Conservation (phyloP, 192 early-diverging fungal species). For the Linnemannia schmuckeri region DNA sequence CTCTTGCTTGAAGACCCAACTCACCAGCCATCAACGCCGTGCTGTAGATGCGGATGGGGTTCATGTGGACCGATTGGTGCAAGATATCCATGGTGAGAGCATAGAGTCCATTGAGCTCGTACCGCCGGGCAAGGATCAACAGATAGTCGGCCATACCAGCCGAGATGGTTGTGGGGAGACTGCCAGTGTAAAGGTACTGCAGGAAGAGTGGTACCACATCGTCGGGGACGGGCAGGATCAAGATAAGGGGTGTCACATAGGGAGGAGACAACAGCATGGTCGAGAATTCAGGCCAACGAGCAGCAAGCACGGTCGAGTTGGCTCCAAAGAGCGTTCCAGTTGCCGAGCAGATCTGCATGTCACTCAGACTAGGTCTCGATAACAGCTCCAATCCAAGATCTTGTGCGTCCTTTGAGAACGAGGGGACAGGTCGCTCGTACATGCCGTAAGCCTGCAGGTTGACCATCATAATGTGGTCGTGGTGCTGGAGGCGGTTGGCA, state of each 20-base stretch:
- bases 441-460: conserved; percentile 22
- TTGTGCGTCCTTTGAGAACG: conserved; percentile 13
- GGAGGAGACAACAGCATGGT: conserved; percentile 19
- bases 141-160: conserved; percentile 26
- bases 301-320: conserved; percentile 17
- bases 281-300: conserved; percentile 28
- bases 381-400: conserved; percentile 16
- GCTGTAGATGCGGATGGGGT: conserved; percentile 19
- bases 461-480: conserved; percentile 25
- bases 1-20: conserved; percentile 15
- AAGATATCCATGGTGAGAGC: conserved; percentile 22
- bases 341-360: conserved; percentile 17
- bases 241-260: conserved; percentile 27
- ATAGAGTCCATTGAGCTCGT: conserved; percentile 25
- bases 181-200: conserved; percentile 25
- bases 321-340: conserved; percentile 21
- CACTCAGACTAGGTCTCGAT: not conserved
- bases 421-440: conserved; percentile 24
- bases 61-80: conserved; percentile 4
- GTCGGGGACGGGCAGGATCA: conserved; percentile 18
- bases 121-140: conserved; percentile 17
- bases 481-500: conserved; percentile 19
- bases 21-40: conserved; percentile 23
- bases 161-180: not conserved
- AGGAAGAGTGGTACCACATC: conserved; percentile 18